Evolutionary conservation across 106 monocot species (phyloP).

Genomic region (Dendrobium chrysotoxum): DNA sequence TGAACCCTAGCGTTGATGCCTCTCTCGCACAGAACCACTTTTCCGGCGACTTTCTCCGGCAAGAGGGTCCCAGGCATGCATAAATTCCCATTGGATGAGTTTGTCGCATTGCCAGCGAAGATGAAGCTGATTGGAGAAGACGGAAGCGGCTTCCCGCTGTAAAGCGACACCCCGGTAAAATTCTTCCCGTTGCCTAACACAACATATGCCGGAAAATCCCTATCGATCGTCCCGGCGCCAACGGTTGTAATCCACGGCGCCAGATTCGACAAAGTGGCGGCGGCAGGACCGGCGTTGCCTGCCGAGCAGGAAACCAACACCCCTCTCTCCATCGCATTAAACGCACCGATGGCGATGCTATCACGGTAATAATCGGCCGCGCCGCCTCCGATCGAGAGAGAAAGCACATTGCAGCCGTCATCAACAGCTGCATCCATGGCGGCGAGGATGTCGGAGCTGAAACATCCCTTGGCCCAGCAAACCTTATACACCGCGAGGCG

Average conservation of each 20-base stretch:
- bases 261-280: constrained; percentile 60
- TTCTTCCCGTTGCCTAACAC: constrained; percentile 72
- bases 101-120: constrained; percentile 89
- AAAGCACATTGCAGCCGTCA: constrained; percentile 80
- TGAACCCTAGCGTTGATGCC: constrained; percentile 80
- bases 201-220: constrained; percentile 83
- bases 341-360: constrained; percentile 76
- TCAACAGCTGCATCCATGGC: constrained; percentile 79
- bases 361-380: constrained; percentile 77
- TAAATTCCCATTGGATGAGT: constrained; percentile 65
- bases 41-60: constrained; percentile 74
- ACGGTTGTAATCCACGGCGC: constrained; percentile 99
- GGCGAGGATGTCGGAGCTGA: constrained; percentile 96
- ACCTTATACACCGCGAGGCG: constrained; percentile 94
- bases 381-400: constrained; percentile 91
- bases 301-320: constrained; percentile 91
- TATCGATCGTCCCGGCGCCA: constrained; percentile 89
- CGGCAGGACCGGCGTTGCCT: constrained; percentile 72
- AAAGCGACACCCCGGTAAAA: constrained; percentile 88
- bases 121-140: constrained; percentile 37
- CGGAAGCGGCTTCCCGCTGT: constrained; percentile 52
- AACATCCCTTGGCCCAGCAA: constrained; percentile 90
- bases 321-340: constrained; percentile 81
- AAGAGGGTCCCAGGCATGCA: constrained; percentile 80
- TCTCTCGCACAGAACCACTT: constrained; percentile 87